Evolutionary conservation across 495 filamentous ascomycete genomes (phyloP), one percentile per base, ranked within the genome.

Genomic region (Podospora appendiculata): DNA sequence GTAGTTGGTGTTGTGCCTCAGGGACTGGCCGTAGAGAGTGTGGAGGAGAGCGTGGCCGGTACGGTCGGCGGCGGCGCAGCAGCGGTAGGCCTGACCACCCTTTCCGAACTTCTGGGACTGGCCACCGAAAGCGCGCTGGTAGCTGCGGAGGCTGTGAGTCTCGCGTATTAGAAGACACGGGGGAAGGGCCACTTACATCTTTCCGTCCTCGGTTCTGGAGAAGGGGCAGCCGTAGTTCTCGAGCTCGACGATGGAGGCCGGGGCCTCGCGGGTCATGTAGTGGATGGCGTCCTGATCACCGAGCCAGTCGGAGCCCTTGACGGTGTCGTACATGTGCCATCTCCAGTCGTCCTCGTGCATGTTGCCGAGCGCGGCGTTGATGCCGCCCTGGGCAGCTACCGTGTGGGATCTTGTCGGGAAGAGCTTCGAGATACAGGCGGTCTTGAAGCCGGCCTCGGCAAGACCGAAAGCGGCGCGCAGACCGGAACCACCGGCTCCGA

Each of bases 301-400:
- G 34, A 97, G 81, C 92, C 92, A 97, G 79, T 97, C 92, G 50
- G 88, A 94, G 61, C 92, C 92, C 78, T 97, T 97, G 55, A 97
- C 92, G 44, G 92, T 97, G 72, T 97, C 92, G 78, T 96, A 97
- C 92, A 96, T 96, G 77, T 97, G 92, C 92, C 92, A 96, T 71
- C 92, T 85, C 92, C 92, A 97, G 77, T 97, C 92, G 70, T 97
- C 92, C 72, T 78, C 77, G 74, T 82, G 75, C 77, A 80, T 80
- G 66, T 97, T 97, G 71, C 92, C 92, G 58, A 97, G 81, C 43
- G 92, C 92, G 58, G 92, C 92, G 73, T 96, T 96, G 76, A 96
- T 95, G 60, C 90, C 90, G 58, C 89, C 89, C 66, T 92, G 89
- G 33, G 92, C 92, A 45, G 92, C 92, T 62, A 97, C 92, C 16